Conservation (phyloP, 495 filamentous ascomycete genomes). For the Hypoxylon perforatum region DNA sequence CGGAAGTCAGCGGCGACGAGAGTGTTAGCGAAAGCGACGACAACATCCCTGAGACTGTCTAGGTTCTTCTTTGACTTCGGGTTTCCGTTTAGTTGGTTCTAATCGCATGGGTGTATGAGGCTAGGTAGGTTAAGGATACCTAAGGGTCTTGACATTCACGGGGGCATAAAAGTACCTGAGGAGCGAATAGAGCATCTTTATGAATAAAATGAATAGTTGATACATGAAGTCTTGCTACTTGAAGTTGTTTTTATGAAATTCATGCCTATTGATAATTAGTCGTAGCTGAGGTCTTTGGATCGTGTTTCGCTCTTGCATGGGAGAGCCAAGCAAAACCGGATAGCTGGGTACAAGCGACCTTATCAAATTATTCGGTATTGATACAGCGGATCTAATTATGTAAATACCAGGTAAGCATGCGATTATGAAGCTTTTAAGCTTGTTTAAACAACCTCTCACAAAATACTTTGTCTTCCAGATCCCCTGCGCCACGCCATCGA, state of each 20-base stretch:
- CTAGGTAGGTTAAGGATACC: slow-evolving; percentile 36
- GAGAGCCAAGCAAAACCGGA: too few relatives aligned
- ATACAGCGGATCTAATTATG: too few relatives aligned
- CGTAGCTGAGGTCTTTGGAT: too few relatives aligned
- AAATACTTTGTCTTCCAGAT: too few relatives aligned
- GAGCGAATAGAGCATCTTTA: slow-evolving; percentile 42
- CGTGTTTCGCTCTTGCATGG: too few relatives aligned
- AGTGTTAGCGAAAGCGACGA: slow-evolving; percentile 93
- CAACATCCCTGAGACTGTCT: slow-evolving; percentile 63
- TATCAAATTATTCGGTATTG: slow-evolving; percentile 4
- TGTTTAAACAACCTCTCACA: too few relatives aligned
- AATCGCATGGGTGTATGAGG: slow-evolving; percentile 28
- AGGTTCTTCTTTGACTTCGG: slow-evolving; percentile 23
- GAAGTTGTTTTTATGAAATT: background rate
- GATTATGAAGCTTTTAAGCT: too few relatives aligned
- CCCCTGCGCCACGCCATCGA: background rate
- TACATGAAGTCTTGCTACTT: background rate
- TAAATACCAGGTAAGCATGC: slow-evolving; percentile 1
- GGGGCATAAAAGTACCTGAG: slow-evolving; percentile 43
- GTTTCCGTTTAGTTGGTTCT: slow-evolving; percentile 27
- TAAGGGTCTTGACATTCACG: slow-evolving; percentile 38
- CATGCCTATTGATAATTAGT: too few relatives aligned
- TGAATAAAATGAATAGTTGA: slow-evolving; percentile 24
- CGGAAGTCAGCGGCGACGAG: slow-evolving; percentile 96
- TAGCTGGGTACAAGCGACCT: background rate